These are phyloP conservation scores for Fusarium duplospermum DNA, from an alignment of 2,329 filamentous ascomycete genomes.

Conservation along the genomic window DNA sequence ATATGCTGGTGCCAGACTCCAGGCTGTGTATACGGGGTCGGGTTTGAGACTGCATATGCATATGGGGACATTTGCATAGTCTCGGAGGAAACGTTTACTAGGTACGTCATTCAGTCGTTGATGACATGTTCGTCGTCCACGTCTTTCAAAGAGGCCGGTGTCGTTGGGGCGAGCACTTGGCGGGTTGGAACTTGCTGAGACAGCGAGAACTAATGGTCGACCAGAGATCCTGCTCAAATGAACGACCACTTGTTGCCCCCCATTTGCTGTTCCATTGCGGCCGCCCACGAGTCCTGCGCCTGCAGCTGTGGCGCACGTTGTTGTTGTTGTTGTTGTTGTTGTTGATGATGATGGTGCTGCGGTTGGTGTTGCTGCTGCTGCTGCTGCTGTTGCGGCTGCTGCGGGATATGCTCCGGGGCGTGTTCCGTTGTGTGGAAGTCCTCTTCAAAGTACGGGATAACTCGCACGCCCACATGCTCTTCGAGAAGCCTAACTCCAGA, in stretches of 20 bases:
- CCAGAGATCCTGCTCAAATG: slow-evolving; percentile 44
- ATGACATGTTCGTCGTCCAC: slow-evolving; percentile 14
- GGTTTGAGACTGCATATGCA: slow-evolving; percentile 15
- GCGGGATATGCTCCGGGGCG: slow-evolving; percentile 46
- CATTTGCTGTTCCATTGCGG: slow-evolving; percentile 48
- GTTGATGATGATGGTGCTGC: slow-evolving; percentile 13
- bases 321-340: slow-evolving; percentile 20
- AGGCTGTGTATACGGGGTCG: slow-evolving; percentile 34
- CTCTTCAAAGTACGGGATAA: slow-evolving; percentile 57
- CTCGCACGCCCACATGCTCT: slow-evolving; percentile 52
- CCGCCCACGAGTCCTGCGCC: slow-evolving; percentile 52
- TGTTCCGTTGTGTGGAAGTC: slow-evolving; percentile 57
- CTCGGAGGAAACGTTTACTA: slow-evolving; percentile 5
- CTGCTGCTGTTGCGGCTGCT: slow-evolving; percentile 31
- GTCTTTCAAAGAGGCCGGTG: slow-evolving; percentile 21
- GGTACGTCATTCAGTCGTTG: slow-evolving; percentile 32
- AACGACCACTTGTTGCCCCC: slow-evolving; percentile 47
- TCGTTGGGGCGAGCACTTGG: slow-evolving; percentile 18
- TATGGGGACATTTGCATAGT: slow-evolving; percentile 1
- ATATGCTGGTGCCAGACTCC: slow-evolving; percentile 38
- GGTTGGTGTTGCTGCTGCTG: background rate
- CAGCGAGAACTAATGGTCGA: slow-evolving; percentile 16
- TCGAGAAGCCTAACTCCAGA: slow-evolving; percentile 52
- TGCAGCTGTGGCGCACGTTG: slow-evolving; percentile 33
- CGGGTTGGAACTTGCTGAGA: background rate